Base-by-base conservation (phyloP, 768 basidiomycete genomes). In the Xanthoconium stramineum region DNA sequence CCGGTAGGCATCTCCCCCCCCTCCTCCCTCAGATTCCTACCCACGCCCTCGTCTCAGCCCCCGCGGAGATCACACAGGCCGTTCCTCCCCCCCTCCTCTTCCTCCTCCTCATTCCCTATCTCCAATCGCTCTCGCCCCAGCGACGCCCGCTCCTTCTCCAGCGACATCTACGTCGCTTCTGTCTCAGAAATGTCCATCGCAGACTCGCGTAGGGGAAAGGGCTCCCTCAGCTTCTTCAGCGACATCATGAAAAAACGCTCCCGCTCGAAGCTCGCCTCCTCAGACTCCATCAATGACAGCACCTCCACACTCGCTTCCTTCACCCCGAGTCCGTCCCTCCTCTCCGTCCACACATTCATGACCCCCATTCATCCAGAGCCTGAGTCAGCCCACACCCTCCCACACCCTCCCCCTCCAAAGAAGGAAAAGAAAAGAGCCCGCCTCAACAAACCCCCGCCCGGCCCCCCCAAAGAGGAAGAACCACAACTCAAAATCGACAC, bases 171-270 rank as follows among this genome's bases (percentile, higher is more conserved):
- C 39, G 72, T 51, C 13, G 19, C 67, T 61, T 73, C 62, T 57
- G 69, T 59, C 61, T 73, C 63, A 60, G 77, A 64, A 64, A 66
- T 50, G 73, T 66, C 77, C 29, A 61, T 77, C 40, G 61, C 58
- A 47, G 69, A 76, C 37, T 55, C 67, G 0, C 78, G 78, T 49
- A 84, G 77, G 68, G 66, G 74, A 35, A 85, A 81, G 68, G 74
- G 78, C 10, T 80, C 80, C 15, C 67, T 82, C 42, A 66, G 65
- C 55, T 66, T 62, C 17, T 69, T 81, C 53, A 69, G 71, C 51
- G 74, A 76, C 60, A 72, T 72, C 60, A 79, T 65, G 71, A 77
- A 65, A 64, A 69, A 66, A 67, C 74, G 71, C 59, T 73, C 75
- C 40, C 74, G 76, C 43, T 69, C 74, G 50, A 72, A 68, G 72